Base-by-base conservation (phyloP, 2,329 filamentous ascomycete genomes). In the Xylaria arbuscula region DNA sequence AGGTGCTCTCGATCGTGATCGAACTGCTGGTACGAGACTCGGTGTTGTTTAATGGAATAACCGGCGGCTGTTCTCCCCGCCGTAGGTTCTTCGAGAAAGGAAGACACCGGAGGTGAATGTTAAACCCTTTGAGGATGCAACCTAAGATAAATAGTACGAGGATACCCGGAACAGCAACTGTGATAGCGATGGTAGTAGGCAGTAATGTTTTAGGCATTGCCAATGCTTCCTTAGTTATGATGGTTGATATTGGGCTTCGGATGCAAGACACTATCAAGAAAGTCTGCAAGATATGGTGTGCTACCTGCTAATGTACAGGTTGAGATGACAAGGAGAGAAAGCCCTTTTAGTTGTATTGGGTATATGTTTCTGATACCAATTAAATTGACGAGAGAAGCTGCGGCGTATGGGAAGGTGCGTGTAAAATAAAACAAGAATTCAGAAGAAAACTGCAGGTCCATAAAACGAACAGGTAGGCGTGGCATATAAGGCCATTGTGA, bases 131-230 rank as follows among this genome's bases (percentile, higher is more conserved):
- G 64, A 78, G 71, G 48, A 73, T 73, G 28, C 72, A 75, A 9
- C 71, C 68, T 67, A 78, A 72, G 71, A 85, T 70, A 47, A 80
- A 76, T n/a, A 81, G 63, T 62, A 79, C 76, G 45, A 83, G 74
- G 45, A 79, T 72, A 62, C 75, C 74, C 47, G 82, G 78, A 54
- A 84, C 68, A 7, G 72, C 60, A 36, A 72, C 67, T 48, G 73
- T 70, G 58, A 72, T 58, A 68, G 60, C 70, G 47, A 77, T 73
- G 34, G 71, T 68, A 62, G 73, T 72, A 65, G 70, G 73, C 66
- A 72, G 68, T 55, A 69, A 17, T 51, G 59, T 58, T 22, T 65
- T 69, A 62, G 70, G 66, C 75, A 77, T 77, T 72, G 71, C 72
- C 69, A 65, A 50, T 65, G 70, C 53, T 38, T 67, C 50, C 15